Percentiles rank a stretch among this genome's conserved stretches.
Evolutionary conservation across 2,329 filamentous ascomycete genomes (phyloP).

Genomic region (Cercospora citrullina): DNA sequence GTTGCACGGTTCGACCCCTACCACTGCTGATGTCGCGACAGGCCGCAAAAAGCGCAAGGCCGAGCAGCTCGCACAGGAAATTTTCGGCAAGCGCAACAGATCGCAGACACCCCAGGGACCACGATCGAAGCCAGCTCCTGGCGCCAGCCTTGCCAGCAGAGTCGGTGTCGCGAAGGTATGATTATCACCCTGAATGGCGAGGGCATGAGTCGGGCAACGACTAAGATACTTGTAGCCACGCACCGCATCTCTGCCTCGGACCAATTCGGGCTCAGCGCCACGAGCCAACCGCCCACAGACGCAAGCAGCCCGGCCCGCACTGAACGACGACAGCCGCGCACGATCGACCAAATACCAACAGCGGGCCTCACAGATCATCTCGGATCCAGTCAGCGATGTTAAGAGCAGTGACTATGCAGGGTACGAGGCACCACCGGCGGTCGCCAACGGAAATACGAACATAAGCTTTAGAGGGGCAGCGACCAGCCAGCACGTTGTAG

Average conservation of each 20-base stretch:
- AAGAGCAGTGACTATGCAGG: constrained; percentile 35
- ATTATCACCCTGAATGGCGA: not conserved
- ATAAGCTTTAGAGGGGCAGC: constrained; percentile 69
- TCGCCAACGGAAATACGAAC: constrained; percentile 44
- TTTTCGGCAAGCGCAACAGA: constrained; percentile 64
- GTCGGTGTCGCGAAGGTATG: constrained; percentile 71
- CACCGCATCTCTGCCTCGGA: constrained; percentile 34
- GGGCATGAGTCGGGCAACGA: not conserved
- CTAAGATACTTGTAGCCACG: constrained; percentile 22
- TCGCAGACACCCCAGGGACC: constrained; percentile 57
- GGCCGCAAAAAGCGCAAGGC: constrained; percentile 31
- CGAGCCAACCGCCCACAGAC: constrained; percentile 25
- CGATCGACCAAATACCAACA: constrained; percentile 41
- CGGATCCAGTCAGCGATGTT: constrained; percentile 32
- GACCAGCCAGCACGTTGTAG: constrained; percentile 67
- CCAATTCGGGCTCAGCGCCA: constrained; percentile 25
- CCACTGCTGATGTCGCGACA: constrained; percentile 3
- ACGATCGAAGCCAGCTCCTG: constrained; percentile 40
- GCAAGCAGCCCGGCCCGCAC: constrained; percentile 20
- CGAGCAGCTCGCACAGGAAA: constrained; percentile 63
- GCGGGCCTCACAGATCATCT: constrained; percentile 14
- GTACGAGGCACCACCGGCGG: constrained; percentile 30
- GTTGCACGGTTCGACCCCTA: not conserved
- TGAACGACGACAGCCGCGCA: constrained; percentile 40
- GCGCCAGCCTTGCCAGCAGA: constrained; percentile 66